These are phyloP conservation scores for Penicillium taxi DNA, from an alignment of 495 filamentous ascomycete species.

Conservation along the genomic window DNA sequence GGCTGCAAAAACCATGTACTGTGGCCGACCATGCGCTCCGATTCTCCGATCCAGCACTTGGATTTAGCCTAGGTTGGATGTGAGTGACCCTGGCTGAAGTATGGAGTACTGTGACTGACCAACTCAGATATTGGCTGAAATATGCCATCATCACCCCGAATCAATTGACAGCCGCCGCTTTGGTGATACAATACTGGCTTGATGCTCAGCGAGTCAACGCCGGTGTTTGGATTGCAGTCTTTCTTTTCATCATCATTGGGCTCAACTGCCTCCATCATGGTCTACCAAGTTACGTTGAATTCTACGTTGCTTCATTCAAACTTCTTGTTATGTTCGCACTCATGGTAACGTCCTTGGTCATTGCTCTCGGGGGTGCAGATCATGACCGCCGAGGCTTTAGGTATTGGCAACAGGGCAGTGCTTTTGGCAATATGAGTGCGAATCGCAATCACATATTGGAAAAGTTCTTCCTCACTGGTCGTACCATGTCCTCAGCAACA, in stretches of 20 bases:
- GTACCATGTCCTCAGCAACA: conserved; percentile 62
- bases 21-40: conserved; percentile 55
- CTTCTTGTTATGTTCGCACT: conserved; percentile 60
- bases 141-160: conserved; percentile 74
- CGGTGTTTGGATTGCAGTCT: conserved; percentile 65
- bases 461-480: conserved; percentile 55
- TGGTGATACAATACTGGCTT: conserved; percentile 67
- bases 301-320: conserved; percentile 53
- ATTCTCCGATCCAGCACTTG: conserved; percentile 55
- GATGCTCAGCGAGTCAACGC: conserved; percentile 52
- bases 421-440: conserved; percentile 14
- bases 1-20: conserved; percentile 47
- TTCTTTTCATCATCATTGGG: conserved; percentile 51
- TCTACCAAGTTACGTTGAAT: conserved; percentile 45
- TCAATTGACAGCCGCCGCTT: conserved; percentile 64
- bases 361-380: conserved; percentile 58
- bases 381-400: conserved; percentile 58
- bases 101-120: background rate
- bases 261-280: conserved; percentile 52
- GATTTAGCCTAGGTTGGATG: conserved; percentile 54
- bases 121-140: conserved; percentile 45
- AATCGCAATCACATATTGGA: conserved; percentile 10
- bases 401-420: conserved; percentile 53
- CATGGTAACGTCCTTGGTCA: conserved; percentile 58
- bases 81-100: conserved; percentile 12